These are phyloP conservation scores for Nitzschia inconspicua DNA, from an alignment of 108 stramenopile genomes.

Conservation along the genomic window DNA sequence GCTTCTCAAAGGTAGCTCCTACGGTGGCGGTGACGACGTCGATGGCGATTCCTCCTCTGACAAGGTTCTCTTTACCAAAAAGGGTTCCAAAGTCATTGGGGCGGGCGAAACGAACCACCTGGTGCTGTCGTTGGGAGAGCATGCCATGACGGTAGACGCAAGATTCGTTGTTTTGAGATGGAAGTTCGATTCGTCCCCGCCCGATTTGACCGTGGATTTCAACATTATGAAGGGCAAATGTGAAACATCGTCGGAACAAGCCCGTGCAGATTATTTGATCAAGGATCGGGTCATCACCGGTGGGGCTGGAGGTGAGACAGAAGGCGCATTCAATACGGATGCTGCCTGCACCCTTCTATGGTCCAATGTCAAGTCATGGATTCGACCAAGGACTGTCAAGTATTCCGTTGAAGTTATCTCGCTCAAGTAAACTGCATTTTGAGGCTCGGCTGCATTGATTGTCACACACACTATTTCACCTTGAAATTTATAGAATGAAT, in stretches of 20 bases:
- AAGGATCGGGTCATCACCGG: constrained; percentile 58
- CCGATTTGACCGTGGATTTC: constrained; percentile 63
- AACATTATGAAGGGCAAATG: constrained; percentile 73
- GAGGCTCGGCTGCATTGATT: too few species aligned
- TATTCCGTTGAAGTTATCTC: constrained; percentile 69
- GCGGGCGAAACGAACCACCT: constrained; percentile 59
- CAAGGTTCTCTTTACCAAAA: constrained; percentile 51
- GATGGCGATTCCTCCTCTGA: constrained; percentile 16
- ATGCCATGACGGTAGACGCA: constrained; percentile 32
- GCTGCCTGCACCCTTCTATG: constrained; percentile 79
- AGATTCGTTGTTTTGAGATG: constrained; percentile 65
- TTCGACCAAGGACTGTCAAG: constrained; percentile 78
- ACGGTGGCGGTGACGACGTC: constrained; percentile 1
- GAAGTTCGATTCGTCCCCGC: constrained; percentile 81
- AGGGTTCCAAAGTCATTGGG: constrained; percentile 77
- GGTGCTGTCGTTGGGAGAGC: constrained; percentile 47
- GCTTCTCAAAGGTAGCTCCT: not conserved
- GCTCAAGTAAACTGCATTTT: constrained; percentile 24
- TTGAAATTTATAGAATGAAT: too few species aligned
- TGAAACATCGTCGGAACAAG: constrained; percentile 42
- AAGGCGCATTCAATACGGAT: constrained; percentile 69
- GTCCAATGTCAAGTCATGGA: constrained; percentile 84
- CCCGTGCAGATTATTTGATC: constrained; percentile 51
- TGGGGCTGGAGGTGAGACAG: constrained; percentile 77
- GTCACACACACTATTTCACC: too few species aligned